Evolutionary conservation across 2,329 filamentous ascomycete species (phyloP).

Genomic region (Fonsecaea multimorphosa): DNA sequence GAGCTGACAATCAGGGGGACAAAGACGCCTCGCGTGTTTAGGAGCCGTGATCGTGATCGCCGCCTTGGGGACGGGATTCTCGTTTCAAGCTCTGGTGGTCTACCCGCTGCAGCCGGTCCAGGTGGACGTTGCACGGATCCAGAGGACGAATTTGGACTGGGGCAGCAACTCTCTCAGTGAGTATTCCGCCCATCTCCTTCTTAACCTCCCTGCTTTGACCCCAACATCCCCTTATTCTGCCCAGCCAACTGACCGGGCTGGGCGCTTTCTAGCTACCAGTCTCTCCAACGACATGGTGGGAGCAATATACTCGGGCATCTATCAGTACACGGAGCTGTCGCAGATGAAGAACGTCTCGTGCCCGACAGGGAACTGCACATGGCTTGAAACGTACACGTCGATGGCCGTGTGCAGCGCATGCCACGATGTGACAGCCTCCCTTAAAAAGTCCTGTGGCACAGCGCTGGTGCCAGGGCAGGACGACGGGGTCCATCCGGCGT

Average conservation of each 20-base stretch:
- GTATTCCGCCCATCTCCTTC: background rate
- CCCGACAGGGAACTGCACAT: slow-evolving; percentile 26
- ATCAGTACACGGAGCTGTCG: slow-evolving; percentile 9
- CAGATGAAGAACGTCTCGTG: slow-evolving; percentile 15
- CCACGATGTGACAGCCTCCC: slow-evolving; percentile 11
- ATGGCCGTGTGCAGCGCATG: slow-evolving; percentile 17
- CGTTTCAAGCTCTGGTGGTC: slow-evolving; percentile 16
- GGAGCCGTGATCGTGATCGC: slow-evolving; percentile 23
- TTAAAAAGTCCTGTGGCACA: slow-evolving; percentile 11
- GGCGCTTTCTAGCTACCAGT: background rate
- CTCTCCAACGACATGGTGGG: slow-evolving; percentile 4
- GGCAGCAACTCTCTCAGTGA: background rate
- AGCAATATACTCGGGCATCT: slow-evolving; percentile 18
- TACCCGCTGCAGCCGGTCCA: slow-evolving; percentile 14
- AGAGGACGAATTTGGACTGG: slow-evolving; percentile 5
- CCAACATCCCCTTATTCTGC: too few species aligned
- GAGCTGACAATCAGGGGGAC: background rate
- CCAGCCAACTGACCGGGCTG: background rate
- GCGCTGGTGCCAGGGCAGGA: background rate
- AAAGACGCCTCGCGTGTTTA: slow-evolving; percentile 22
- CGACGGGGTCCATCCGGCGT: background rate
- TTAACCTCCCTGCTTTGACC: too few species aligned
- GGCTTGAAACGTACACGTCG: slow-evolving; percentile 20
- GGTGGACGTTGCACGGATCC: slow-evolving; percentile 1
- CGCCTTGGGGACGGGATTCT: slow-evolving; percentile 20